These are phyloP conservation scores for Penicillium macrosclerotiorum DNA, from an alignment of 495 filamentous ascomycete genomes.

Conservation along the genomic window DNA sequence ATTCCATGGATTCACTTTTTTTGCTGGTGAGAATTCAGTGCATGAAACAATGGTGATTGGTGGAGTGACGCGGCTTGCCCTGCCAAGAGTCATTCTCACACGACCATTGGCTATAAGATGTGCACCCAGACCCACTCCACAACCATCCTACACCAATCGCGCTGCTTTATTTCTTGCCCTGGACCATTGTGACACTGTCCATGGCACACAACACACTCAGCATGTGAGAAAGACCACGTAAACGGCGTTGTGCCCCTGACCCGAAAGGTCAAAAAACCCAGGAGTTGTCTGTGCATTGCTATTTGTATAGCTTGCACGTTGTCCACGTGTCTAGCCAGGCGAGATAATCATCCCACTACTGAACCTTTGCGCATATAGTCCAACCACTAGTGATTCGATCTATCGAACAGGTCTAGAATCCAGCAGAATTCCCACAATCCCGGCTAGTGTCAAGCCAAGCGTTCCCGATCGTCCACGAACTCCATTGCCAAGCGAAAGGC, in stretches of 20 bases:
- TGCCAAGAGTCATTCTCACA: background rate
- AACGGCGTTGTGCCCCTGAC: background rate
- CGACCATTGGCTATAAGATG: background rate
- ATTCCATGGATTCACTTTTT: no score
- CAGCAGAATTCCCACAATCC: background rate
- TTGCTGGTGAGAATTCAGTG: no score
- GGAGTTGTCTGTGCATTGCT: background rate
- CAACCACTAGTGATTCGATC: no score
- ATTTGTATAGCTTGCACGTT: no score
- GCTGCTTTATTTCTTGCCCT: slow-evolving; percentile 8
- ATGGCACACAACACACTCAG: slow-evolving; percentile 8
- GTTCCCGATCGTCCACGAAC: slow-evolving; percentile 7
- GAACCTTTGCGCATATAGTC: no score
- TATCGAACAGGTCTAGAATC: slow-evolving; percentile 8
- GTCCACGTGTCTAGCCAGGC: no score
- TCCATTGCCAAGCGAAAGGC: slow-evolving; percentile 6
- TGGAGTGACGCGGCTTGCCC: slow-evolving; percentile 2
- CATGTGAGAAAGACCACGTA: slow-evolving; percentile 3
- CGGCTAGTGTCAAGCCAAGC: slow-evolving; percentile 5
- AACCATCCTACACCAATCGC: background rate
- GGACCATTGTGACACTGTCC: slow-evolving; percentile 1
- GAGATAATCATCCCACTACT: no score
- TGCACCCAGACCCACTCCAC: background rate
- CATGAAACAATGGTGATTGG: background rate
- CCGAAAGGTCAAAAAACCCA: background rate